Evolutionary conservation across 1,139 yeast species (phyloP).

Genomic region (Kodamaea alishanica): DNA sequence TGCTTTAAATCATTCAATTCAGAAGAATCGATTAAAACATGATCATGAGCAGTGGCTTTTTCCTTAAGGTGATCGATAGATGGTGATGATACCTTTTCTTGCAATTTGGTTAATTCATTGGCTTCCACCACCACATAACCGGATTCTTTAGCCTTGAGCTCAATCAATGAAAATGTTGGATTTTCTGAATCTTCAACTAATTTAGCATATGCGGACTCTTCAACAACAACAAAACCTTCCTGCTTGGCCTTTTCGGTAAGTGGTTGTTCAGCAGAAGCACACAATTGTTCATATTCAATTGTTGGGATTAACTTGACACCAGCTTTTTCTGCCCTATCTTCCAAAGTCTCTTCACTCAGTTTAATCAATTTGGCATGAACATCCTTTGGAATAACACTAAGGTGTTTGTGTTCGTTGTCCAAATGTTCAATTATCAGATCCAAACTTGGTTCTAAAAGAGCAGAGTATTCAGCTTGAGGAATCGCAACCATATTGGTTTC

Average conservation of each 20-base stretch:
- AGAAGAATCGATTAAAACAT: slow-evolving; percentile 14
- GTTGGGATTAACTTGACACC: slow-evolving; percentile 12
- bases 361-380: slow-evolving; percentile 7
- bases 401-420: slow-evolving; percentile 6
- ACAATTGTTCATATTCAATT: slow-evolving; percentile 8
- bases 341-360: slow-evolving; percentile 9
- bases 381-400: slow-evolving; percentile 15
- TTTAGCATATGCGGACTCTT: slow-evolving; percentile 1
- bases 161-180: background rate
- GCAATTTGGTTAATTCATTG: slow-evolving; percentile 15
- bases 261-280: slow-evolving; percentile 8
- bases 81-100: slow-evolving; percentile 7
- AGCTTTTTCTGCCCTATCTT: slow-evolving; percentile 14
- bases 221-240: slow-evolving; percentile 10
- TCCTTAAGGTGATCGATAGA: slow-evolving; percentile 9
- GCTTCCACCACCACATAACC: slow-evolving; percentile 18
- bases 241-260: slow-evolving; percentile 11
- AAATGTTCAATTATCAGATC: background rate
- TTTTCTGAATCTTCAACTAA: slow-evolving; percentile 4
- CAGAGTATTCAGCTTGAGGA: slow-evolving; percentile 11
- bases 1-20: slow-evolving; percentile 12
- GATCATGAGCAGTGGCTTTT: slow-evolving; percentile 11
- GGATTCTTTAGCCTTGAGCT: slow-evolving; percentile 10
- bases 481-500: slow-evolving; percentile 13
- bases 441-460: slow-evolving; percentile 3